Evolutionary conservation across 1,284 basidiomycete genomes (phyloP), one percentile per base, ranked within the genome.

Genomic region (Meira nashicola): DNA sequence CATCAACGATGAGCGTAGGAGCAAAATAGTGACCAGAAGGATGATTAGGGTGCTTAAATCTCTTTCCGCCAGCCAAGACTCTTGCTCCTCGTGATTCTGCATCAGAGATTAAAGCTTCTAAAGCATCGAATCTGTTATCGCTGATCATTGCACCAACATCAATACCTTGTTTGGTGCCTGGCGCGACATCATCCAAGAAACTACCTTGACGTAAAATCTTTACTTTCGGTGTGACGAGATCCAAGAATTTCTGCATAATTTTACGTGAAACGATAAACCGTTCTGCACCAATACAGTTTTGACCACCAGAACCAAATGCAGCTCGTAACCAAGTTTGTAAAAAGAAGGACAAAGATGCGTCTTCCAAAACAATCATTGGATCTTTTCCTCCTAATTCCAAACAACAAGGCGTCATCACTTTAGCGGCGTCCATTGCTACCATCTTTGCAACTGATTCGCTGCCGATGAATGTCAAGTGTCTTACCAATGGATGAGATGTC

Each of bases 201-300:
- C 64, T 67, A 12, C 76, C 76, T 21, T 66, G 53, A 39, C 62
- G 62, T 41, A 78, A 57, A 2, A 51, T 59, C 9, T 56, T 47
- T n/a, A 77, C 69, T 8, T 73, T 63, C 2, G 70, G 64, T 28
- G 58, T 46, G 17, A 70, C 49, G 7, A 63, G 44, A 14, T 19
- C 80, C 66, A 88, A 83, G 54, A 98, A 84, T 6, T 86, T 83
- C 37, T 88, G 84, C 67, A 92, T 87, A 67, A 90, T 86, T 0
- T 83, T 82, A 0, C 81, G 77, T 68, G 91, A 90, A 38, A 97
- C 90, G 48, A 97, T 84, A 66, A 96, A 85, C 0, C 92, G 85
- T 79, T 98, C 94, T 60, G 94, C 89, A 28, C 93, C 73, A 40
- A 76, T 94, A 77, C 94, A 98, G 78, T 97, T 97, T 80, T 97